Base-by-base conservation (phyloP, 1,284 basidiomycete species). In the Kwoniella shivajii region DNA sequence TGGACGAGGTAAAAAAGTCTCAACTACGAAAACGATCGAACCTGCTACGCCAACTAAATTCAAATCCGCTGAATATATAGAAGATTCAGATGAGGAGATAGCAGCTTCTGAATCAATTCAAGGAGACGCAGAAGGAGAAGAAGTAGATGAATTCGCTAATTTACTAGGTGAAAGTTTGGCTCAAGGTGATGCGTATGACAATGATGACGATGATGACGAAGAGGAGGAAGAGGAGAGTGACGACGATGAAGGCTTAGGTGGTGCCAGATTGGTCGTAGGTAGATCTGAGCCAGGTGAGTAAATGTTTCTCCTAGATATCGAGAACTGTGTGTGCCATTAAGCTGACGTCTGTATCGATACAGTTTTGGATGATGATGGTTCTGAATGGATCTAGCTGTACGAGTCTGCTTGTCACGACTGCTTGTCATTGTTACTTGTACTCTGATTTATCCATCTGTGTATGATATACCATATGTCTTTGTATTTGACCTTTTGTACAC, bases 41-140 rank as follows among this genome's bases (percentile, higher is more conserved):
- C 33, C 36, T 9, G 42, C 46, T 0, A 41, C 55, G 27, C 34
- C 61, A 6, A 54, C 59, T 5, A 74, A 75, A 57, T 56, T 67
- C 61, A 75, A 75, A 57, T 70, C 68, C 31, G 67, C 65, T 3
- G 72, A 73, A 55, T 69, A 68, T 38, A 74, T 75, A 38, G 70
- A 75, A 44, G 72, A 76, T 53, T 72, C 71, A 38, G 72, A 74
- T 51, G 72, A 73, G 43, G 69, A 70, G 43, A 56, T 50, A 16
- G 50, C 36, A 11, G 20, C 53, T 22, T 47, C 52, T 4, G 52
- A 54, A 45, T 52, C 54, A 18, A 29, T 24, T 34, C 50, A 38
- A 26, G 29, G 38, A 4, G 26, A 18, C 3, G 64, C 51, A 13
- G 57, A 38, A 33, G 69, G 63, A 43, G 70, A 67, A 18, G 64